Conservation (phyloP, 1,284 basidiomycete species). For the Singerocomus inundabilis region DNA sequence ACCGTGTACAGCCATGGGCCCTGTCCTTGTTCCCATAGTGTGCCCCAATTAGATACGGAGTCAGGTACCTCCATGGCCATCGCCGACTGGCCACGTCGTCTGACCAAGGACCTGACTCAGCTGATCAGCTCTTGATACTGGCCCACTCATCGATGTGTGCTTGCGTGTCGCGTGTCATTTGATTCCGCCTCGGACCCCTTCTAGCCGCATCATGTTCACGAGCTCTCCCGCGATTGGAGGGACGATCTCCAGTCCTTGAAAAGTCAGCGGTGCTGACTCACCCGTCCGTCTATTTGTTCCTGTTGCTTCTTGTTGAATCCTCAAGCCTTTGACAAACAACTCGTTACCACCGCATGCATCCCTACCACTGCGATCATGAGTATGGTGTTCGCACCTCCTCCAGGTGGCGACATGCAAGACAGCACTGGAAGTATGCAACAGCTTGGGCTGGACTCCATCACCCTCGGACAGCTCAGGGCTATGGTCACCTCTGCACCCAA, state of each 20-base stretch:
- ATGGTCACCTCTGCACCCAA: conserved; percentile 71
- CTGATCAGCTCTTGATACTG: conserved; percentile 10
- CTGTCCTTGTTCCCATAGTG: conserved; percentile 14
- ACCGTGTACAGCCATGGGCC: conserved; percentile 1
- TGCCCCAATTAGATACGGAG: conserved; percentile 17
- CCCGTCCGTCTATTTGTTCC: conserved; percentile 14
- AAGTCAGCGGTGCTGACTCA: conserved; percentile 16
- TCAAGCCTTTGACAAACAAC: conserved; percentile 31
- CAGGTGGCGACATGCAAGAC: conserved; percentile 29
- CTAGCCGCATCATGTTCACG: conserved; percentile 9
- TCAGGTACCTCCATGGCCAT: conserved; percentile 30
- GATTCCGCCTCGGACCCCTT: not conserved
- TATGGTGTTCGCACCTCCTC: conserved; percentile 31
- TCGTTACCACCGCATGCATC: not conserved
- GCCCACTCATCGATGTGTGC: conserved; percentile 20
- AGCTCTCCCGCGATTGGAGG: conserved; percentile 11
- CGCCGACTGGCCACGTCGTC: conserved; percentile 18
- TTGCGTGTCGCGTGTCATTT: not conserved
- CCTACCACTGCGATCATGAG: conserved; percentile 12
- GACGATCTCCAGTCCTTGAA: not conserved
- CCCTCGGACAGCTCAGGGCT: conserved; percentile 76
- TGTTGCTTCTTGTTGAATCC: conserved; percentile 31
- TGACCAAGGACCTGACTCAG: conserved; percentile 17
- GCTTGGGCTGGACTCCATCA: conserved; percentile 64
- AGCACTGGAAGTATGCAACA: conserved; percentile 24